Percentiles rank a stretch among this genome's conserved stretches.
Conservation (phyloP, 805 yeast species). For the Metschnikowia shivogae region DNA sequence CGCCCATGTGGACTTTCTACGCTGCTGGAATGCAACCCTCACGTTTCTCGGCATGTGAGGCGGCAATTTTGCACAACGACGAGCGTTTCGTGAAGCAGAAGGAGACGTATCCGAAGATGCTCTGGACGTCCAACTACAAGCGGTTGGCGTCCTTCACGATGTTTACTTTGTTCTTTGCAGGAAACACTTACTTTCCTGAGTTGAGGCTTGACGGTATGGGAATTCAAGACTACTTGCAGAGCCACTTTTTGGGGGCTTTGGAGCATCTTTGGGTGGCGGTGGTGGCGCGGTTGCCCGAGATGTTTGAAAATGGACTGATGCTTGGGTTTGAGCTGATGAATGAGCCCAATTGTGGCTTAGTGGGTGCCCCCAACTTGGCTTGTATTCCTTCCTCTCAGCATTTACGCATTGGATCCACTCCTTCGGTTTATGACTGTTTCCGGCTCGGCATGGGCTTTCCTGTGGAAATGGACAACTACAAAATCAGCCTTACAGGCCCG, state of each 20-base stretch:
- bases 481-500: slow-evolving; percentile 74
- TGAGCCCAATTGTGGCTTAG: slow-evolving; percentile 77
- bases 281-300: slow-evolving; percentile 24
- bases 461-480: slow-evolving; percentile 63
- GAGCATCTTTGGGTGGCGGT: slow-evolving; percentile 31
- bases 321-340: slow-evolving; percentile 82
- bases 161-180: slow-evolving; percentile 85
- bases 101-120: slow-evolving; percentile 72
- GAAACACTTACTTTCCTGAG: slow-evolving; percentile 71
- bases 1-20: slow-evolving; percentile 88
- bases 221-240: slow-evolving; percentile 74
- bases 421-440: slow-evolving; percentile 73
- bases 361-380: slow-evolving; percentile 57
- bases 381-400: slow-evolving; percentile 57
- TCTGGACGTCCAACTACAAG: slow-evolving; percentile 87
- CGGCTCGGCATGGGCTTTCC: slow-evolving; percentile 75
- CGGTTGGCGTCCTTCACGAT: slow-evolving; percentile 72
- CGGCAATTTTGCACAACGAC: slow-evolving; percentile 72
- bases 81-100: slow-evolving; percentile 29
- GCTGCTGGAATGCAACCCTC: slow-evolving; percentile 84
- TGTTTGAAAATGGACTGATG: slow-evolving; percentile 44
- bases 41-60: slow-evolving; percentile 68
- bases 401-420: slow-evolving; percentile 74
- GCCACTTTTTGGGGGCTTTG: slow-evolving; percentile 56
- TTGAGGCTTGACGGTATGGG: slow-evolving; percentile 65